Conservation (phyloP, 257 asterid genomes). For the Nemophila menziesii region DNA sequence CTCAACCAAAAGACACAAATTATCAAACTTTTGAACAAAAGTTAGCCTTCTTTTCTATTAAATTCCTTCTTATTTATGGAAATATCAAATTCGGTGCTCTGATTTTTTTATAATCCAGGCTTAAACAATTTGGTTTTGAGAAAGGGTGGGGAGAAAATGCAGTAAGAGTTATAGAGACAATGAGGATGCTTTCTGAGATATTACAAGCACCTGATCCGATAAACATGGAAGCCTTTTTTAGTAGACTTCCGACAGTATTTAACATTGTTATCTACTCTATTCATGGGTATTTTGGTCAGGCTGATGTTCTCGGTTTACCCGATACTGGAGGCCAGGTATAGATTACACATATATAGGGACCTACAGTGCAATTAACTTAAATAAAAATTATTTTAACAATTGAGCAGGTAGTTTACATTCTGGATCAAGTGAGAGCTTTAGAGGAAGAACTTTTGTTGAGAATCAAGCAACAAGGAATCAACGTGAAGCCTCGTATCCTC, state of each 20-base stretch:
- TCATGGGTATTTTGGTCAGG: constrained; percentile 87
- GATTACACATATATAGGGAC: not conserved
- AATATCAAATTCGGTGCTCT: not conserved
- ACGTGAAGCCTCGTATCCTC: constrained; percentile 58
- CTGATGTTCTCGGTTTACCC: constrained; percentile 77
- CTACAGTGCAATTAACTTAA: not conserved
- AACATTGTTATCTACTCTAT: constrained; percentile 62
- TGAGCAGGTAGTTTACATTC: constrained; percentile 68
- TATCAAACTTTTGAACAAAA: constrained; percentile 45
- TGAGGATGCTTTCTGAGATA: constrained; percentile 57
- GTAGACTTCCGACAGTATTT: constrained; percentile 52
- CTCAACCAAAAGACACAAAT: constrained; percentile 45
- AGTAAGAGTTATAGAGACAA: constrained; percentile 48
- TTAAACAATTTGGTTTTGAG: constrained; percentile 66
- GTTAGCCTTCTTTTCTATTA: constrained; percentile 13
- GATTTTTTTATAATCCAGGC: constrained; percentile 26
- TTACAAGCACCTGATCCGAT: constrained; percentile 72
- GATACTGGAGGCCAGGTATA: constrained; percentile 83
- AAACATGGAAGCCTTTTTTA: constrained; percentile 41
- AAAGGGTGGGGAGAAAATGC: constrained; percentile 78
- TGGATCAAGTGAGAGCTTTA: constrained; percentile 76
- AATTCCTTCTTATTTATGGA: not conserved
- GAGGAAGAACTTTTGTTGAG: constrained; percentile 64
- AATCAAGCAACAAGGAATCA: constrained; percentile 59
- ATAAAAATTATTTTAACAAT: not conserved